Evolutionary conservation across 2,329 filamentous ascomycete species (phyloP).

Genomic region (Nemania sp.): DNA sequence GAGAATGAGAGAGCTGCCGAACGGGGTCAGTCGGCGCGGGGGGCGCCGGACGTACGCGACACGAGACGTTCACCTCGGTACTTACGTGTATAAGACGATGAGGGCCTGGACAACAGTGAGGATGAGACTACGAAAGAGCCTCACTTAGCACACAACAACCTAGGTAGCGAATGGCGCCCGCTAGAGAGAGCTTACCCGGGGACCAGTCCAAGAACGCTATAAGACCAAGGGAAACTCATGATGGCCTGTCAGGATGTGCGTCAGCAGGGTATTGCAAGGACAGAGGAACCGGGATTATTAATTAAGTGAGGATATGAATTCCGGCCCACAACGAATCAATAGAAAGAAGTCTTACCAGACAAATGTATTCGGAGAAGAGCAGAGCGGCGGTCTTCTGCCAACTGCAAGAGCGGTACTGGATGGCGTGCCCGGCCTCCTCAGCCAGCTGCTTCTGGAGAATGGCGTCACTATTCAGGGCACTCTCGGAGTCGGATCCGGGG

Average conservation of each 20-base stretch:
- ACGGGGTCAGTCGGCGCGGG: conserved; percentile 5
- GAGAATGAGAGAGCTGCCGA: conserved; percentile 33
- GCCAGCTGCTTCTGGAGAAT: conserved; percentile 71
- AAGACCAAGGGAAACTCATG: conserved; percentile 96
- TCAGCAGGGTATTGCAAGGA: conserved; percentile 1
- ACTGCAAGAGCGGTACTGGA: conserved; percentile 90
- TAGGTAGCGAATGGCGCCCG: conserved; percentile 15
- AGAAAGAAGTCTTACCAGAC: conserved; percentile 55
- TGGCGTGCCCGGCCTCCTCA: conserved; percentile 74
- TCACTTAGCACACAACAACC: conserved; percentile 25
- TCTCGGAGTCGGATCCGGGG: conserved; percentile 44
- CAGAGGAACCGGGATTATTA: no score
- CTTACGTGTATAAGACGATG: conserved; percentile 81
- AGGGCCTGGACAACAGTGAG: conserved; percentile 77
- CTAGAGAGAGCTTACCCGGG: conserved; percentile 59
- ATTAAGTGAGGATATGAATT: not conserved
- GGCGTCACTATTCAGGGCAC: conserved; percentile 50
- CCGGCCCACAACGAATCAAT: no score
- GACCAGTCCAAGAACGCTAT: conserved; percentile 83
- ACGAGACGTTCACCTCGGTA: conserved; percentile 37
- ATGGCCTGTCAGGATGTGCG: conserved; percentile 64
- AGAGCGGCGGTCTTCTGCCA: conserved; percentile 94
- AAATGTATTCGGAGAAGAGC: conserved; percentile 95
- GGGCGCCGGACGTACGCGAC: not conserved
- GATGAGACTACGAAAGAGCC: conserved; percentile 58